Base-by-base conservation (phyloP, 2,329 filamentous ascomycete species). In the Magnaporthiopsis rhizophila region DNA sequence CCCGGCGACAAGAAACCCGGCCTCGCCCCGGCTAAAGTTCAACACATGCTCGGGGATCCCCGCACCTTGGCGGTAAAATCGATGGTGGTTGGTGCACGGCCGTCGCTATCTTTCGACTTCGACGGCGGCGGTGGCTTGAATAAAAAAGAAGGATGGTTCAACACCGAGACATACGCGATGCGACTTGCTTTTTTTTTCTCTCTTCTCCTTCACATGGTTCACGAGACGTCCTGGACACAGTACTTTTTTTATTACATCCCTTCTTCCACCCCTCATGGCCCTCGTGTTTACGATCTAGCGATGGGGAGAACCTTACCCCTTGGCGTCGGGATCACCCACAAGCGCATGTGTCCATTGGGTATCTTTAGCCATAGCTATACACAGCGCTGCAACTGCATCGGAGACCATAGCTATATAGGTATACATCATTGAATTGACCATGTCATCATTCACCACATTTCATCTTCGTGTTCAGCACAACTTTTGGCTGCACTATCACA, bases 1-100 rank as follows among this genome's bases (percentile, higher is more conserved):
- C 15, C 26, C 11, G 7, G 18, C 18, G 24, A 6, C 3, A 24
- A 6, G 9, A 24, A n/a, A 53, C 21, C 9, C 24, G 45, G 21
- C 45, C 45, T 24, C 34, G n/a, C 34, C 34, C 34, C 34, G 8
- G 8, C 34, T 13, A n/a, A 12, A 30, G 61, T 62, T 62, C 61
- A 62, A 62, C 61, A 62, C 38, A 21, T 62, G 61, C 36, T 24
- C n/a, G 18, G 61, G 57, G 57, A 53, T 8, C n/a, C 21, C 45
- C 45, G 21, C 45, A 45, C 13, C 38, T 45, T 45, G 15, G 26
- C 13, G 15, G 26, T 15, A 58, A 18, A 30, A 30, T 30, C 30
- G 6, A 3, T 30, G 2, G 30, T 30, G 30, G 30, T 30, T 30
- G 13, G 24, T 56, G 24, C n/a, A 36, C 24, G 45, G 24, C 24